Conservation (phyloP, 108 stramenopile genomes). For the Chaetoceros tenuissimus region DNA sequence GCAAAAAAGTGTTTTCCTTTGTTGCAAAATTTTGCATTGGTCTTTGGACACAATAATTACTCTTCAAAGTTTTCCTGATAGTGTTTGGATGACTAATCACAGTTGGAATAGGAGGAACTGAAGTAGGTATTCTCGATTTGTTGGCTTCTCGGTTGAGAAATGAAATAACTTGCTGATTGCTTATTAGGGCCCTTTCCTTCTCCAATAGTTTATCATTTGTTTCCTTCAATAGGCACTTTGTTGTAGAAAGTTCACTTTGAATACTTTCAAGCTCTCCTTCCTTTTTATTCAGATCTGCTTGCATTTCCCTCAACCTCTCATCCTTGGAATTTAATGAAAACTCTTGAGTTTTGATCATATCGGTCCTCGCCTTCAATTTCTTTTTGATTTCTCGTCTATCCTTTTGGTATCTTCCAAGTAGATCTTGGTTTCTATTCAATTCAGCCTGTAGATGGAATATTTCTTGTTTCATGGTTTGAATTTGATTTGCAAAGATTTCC, state of each 20-base stretch:
- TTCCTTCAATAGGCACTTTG: slow-evolving; percentile 11
- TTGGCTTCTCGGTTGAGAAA: too few relatives aligned
- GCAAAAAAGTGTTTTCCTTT: too few relatives aligned
- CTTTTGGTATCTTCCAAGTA: slow-evolving; percentile 24
- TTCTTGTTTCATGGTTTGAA: too few relatives aligned
- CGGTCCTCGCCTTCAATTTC: slow-evolving; percentile 25
- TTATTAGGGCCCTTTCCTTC: slow-evolving; percentile 20
- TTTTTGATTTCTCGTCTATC: slow-evolving; percentile 36
- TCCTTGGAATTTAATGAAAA: slow-evolving; percentile 18
- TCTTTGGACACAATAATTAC: too few relatives aligned
- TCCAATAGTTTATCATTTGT: slow-evolving; percentile 14
- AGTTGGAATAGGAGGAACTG: too few relatives aligned
- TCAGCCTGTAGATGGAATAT: slow-evolving; percentile 22
- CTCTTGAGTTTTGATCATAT: slow-evolving; percentile 26
- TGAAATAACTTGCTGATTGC: slow-evolving; percentile 31
- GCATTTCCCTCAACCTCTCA: slow-evolving; percentile 16
- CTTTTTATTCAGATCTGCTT: slow-evolving; percentile 3
- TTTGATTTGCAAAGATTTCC: too few relatives aligned
- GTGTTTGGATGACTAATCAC: too few relatives aligned
- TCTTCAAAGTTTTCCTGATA: too few relatives aligned
- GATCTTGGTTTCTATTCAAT: slow-evolving; percentile 27
- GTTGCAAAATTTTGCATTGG: too few relatives aligned
- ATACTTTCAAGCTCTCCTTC: slow-evolving; percentile 7
- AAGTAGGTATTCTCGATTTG: too few relatives aligned
- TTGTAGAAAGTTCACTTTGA: slow-evolving; percentile 12